phyloP scores from a whole-genome alignment of 2,329 filamentous ascomycete genomes.

The Pseudogymnoascus sp. region DNA sequence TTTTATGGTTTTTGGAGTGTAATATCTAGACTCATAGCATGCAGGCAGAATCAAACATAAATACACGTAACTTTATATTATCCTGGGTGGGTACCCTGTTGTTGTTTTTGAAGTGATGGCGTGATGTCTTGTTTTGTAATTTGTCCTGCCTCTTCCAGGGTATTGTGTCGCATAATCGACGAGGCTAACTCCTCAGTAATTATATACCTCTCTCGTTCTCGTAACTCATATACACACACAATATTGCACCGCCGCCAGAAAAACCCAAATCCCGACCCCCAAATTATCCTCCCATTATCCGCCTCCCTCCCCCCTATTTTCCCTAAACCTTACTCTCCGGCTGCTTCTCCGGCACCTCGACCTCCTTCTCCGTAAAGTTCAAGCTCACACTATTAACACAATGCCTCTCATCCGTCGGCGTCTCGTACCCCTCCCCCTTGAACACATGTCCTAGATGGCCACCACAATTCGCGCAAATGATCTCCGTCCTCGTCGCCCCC shows the following conservation, averaged over 20 bases:
- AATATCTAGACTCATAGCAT: slow-evolving; percentile 7
- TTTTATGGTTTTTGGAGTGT: slow-evolving; percentile 1
- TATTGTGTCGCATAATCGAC: slow-evolving; percentile 4
- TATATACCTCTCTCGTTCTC: neutral
- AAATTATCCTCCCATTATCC: neutral
- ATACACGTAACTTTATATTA: neutral
- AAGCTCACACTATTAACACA: slow-evolving; percentile 91
- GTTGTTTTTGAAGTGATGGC: neutral
- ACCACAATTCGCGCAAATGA: slow-evolving; percentile 89
- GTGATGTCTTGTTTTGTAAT: neutral
- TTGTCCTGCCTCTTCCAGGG: neutral
- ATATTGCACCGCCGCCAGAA: neutral
- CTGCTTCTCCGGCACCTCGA: slow-evolving; percentile 31
- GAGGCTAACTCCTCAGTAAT: neutral
- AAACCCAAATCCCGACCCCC: neutral
- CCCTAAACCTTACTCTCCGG: slow-evolving; percentile 32
- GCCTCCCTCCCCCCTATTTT: neutral
- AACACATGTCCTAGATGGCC: slow-evolving; percentile 89
- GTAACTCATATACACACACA: neutral
- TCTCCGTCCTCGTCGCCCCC: slow-evolving; percentile 85
- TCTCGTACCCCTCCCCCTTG: slow-evolving; percentile 75
- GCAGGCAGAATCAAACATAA: slow-evolving; percentile 7
- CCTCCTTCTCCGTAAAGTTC: slow-evolving; percentile 63
- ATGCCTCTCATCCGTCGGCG: slow-evolving; percentile 90
- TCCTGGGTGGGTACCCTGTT: neutral